A percentile compares a stretch with the other conserved stretches of the same genome.
Conservation (phyloP, 2,329 filamentous ascomycete genomes). For the Raffaelea arxii region DNA sequence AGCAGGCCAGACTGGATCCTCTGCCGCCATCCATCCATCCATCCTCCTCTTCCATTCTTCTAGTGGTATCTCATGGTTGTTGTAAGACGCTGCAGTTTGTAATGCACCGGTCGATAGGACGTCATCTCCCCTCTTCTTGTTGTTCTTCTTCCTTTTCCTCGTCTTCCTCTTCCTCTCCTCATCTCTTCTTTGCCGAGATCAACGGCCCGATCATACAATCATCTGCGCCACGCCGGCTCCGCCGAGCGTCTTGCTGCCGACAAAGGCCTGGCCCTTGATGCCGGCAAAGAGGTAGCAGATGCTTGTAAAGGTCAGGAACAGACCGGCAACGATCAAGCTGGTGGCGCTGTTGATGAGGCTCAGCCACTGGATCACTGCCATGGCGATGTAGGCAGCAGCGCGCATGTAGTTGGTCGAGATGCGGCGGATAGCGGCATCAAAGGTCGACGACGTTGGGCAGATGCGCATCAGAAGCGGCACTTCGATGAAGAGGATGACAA, state of each 20-base stretch:
- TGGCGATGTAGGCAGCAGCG: conserved; percentile 71
- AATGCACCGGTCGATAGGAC: too few species aligned
- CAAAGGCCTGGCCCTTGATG: conserved; percentile 74
- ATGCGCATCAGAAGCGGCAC: conserved; percentile 93
- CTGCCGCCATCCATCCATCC: too few species aligned
- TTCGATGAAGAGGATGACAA: conserved; percentile 76
- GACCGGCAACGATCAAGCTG: conserved; percentile 75
- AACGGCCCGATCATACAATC: conserved; percentile 72
- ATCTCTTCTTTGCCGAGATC: too few species aligned
- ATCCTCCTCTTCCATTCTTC: too few species aligned
- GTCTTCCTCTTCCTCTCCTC: too few species aligned
- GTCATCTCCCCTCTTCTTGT: too few species aligned
- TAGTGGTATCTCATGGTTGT: too few species aligned
- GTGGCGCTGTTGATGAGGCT: conserved; percentile 57
- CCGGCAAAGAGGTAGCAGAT: conserved; percentile 74
- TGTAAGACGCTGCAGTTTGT: too few species aligned
- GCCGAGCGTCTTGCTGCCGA: conserved; percentile 91
- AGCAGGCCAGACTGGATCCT: too few species aligned
- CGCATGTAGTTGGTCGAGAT: conserved; percentile 97
- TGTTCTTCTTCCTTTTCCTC: too few species aligned
- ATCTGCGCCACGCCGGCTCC: conserved; percentile 92
- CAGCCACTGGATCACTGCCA: conserved; percentile 78
- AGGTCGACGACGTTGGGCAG: conserved; percentile 85
- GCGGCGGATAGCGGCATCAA: conserved; percentile 81
- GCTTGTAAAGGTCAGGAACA: conserved; percentile 68